Conservation (phyloP, 129 eudicot genomes). For the Escallonia herrerae region DNA sequence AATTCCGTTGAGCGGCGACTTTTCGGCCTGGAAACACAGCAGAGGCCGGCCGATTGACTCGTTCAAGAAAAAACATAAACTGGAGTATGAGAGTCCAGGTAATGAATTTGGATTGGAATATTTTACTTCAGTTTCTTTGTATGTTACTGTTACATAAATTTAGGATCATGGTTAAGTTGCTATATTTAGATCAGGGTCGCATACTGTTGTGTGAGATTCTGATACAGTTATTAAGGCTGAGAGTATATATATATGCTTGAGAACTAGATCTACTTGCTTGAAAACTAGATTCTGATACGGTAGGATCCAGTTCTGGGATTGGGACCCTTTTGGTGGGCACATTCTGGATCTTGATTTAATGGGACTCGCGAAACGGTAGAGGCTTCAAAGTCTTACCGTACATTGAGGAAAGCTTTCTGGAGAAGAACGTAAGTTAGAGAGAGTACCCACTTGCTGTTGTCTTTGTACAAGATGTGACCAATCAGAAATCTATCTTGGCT, state of each 20-base stretch:
- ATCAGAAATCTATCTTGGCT: no score
- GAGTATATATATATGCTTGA: background rate
- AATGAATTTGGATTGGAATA: background rate
- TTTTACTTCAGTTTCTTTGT: background rate
- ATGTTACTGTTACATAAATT: background rate
- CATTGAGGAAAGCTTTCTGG: no score
- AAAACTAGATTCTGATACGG: background rate
- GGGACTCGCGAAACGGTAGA: background rate
- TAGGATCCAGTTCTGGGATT: background rate
- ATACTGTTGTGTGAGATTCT: background rate
- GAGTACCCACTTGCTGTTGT: no score
- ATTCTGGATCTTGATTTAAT: background rate
- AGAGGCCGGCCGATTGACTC: conserved; percentile 33
- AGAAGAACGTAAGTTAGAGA: no score
- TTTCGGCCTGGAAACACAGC: conserved; percentile 55
- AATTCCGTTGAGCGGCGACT: conserved; percentile 76
- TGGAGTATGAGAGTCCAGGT: conserved; percentile 61
- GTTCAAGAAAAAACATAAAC: conserved; percentile 51
- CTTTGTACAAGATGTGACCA: no score
- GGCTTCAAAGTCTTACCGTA: background rate
- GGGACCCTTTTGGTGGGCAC: background rate
- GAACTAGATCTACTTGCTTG: conserved; percentile 8
- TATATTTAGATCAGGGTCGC: conserved; percentile 2
- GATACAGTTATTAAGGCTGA: background rate
- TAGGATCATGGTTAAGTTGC: background rate